Evolutionary conservation across 768 basidiomycete species (phyloP), one percentile per base, ranked within the genome.

Genomic region (Cubamyces sp.): DNA sequence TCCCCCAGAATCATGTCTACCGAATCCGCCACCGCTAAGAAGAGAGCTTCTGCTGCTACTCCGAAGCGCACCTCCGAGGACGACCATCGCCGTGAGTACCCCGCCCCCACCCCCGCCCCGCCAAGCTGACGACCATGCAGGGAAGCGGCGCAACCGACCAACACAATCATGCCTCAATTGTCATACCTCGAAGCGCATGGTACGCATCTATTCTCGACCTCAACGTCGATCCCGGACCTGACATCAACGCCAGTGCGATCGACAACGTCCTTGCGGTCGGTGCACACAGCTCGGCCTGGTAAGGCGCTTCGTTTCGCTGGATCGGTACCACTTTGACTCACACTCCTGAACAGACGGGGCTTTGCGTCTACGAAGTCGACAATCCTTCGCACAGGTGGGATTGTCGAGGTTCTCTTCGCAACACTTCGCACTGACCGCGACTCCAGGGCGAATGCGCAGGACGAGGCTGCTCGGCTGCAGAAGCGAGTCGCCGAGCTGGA

Each of bases 281-380:
- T 76, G 75, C 74, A 73, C 75, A 54, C 72, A 81, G 45, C 72
- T 79, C 7, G 78, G 75, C 34, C 66, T 81, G 55, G 77, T 76
- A 57, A 61, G 76, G 53, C 65, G 70, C 34, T 66, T 9, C 19
- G 16, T 34, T 21, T 43, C 39, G 15, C 14, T 42, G 26, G 5
- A 1, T 9, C 42, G 15, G 45, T 49, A 26, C 42, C 34, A 3
- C 21, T 18, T 54, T 16, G 41, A 45, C 25, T 43, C 43, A 16
- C 11, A 14, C 3, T 42, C 16, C 34, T 7, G 16, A 8, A 45
- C 64, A 91, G 89, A 92, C 89, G 50, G 91, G 90, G 1, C 78
- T 91, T 4, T 94, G 91, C 70, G 87, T 92, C 11, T 94, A 94
- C 67, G 90, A 94, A 71, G 84, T 92, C 7, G 91, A 92, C 68